Evolutionary conservation across 345 rosid species (phyloP).

Genomic region (Bretschneidera sinensis): DNA sequence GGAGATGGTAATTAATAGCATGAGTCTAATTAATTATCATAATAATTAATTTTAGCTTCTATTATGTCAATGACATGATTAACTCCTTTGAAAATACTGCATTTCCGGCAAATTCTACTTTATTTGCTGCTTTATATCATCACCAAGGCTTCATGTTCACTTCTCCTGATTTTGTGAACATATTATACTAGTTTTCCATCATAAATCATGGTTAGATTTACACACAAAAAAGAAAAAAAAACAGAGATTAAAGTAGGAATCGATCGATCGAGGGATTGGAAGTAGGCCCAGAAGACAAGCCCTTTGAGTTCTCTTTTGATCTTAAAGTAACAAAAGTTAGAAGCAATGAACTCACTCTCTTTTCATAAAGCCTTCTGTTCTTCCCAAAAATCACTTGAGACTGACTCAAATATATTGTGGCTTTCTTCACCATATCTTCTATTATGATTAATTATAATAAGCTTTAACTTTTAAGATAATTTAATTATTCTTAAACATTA

Average conservation of each 20-base stretch:
- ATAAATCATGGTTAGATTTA: background rate
- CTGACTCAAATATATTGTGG: conserved; percentile 14
- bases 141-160: conserved; percentile 3
- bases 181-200: too few species aligned
- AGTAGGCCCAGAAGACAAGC: conserved; percentile 28
- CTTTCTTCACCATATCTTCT: conserved; percentile 35
- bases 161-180: too few species aligned
- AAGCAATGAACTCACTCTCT: conserved; percentile 21
- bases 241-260: conserved; percentile 19
- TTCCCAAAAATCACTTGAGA: conserved; percentile 18
- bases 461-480: background rate
- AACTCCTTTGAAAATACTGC: conserved; percentile 26
- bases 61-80: conserved; percentile 26
- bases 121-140: conserved; percentile 25
- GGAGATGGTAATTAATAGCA: too few species aligned
- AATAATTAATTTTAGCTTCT: background rate
- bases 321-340: conserved; percentile 35
- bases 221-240: too few species aligned
- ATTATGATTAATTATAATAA: too few species aligned
- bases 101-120: conserved; percentile 29
- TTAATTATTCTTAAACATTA: background rate
- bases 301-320: conserved; percentile 38
- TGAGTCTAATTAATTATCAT: background rate
- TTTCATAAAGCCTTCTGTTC: conserved; percentile 32
- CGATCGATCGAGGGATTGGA: conserved; percentile 16